Evolutionary conservation across 2,329 filamentous ascomycete genomes (phyloP), one percentile per base, ranked within the genome.

Genomic region (Juglanconis juglandina): DNA sequence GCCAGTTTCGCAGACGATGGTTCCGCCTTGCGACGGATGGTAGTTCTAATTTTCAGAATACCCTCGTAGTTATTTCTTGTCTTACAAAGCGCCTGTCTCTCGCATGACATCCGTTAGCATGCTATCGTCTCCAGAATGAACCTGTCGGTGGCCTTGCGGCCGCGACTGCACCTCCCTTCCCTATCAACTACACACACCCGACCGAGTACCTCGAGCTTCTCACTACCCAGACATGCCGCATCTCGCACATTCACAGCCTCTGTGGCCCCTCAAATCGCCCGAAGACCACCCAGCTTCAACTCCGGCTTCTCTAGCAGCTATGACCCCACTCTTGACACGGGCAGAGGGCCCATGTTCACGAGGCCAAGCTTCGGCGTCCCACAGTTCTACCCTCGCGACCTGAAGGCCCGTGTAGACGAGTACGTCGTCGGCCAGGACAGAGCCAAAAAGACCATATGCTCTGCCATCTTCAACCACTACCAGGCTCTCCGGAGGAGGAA

Each of bases 391-490:
- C 86, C 86, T 2, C 79, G 83, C 60, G 81, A 86, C 67, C 81
- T 99, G 68, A 97, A 98, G 79, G 87, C 91, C 70, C 90, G 95
- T 69, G 86, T 98, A 37, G 95, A 99, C 72, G 90, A 95, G 71
- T 99, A 96, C 72, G 94, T 99, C 1, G 94, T 99, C 4, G 95
- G 94, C 46, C 95, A 99, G 74, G 92, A 97, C 66, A 87, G 92
- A 62, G 92, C 95, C 14, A 95, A 99, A 81, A 96, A 96, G 74
- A 91, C 93, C 13, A 87, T 98, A 65, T 95, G 92, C 65, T 89
- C 94, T 3, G 92, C 94, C 6, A 90, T 99, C 34, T 97, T 96
- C 78, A 97, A 98, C 71, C 95, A 99, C 72, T 97, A 98, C 71
- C 92, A 97, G 74, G 86, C 91, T 51, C 84, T 96, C 62, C 87